Evolutionary conservation across 2,329 filamentous ascomycete genomes (phyloP).

Genomic region (Didymosphaeria variabile): DNA sequence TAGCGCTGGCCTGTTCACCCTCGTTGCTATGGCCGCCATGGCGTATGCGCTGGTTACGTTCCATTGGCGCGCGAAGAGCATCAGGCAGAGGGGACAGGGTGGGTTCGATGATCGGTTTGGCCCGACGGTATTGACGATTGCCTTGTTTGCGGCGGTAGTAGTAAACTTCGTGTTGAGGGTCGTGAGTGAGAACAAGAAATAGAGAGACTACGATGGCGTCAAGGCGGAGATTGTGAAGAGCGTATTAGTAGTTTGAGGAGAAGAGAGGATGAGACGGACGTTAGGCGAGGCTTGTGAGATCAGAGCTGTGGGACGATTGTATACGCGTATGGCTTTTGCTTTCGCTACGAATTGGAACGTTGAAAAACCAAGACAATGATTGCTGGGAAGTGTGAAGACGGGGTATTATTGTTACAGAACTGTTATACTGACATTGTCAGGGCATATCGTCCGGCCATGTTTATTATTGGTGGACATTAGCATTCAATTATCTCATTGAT

Average conservation of each 20-base stretch:
- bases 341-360: background rate
- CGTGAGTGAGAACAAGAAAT: conserved; percentile 34
- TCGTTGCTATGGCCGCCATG: conserved; percentile 95
- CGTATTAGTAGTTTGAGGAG: background rate
- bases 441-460: background rate
- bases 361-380: no score
- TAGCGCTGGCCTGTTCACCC: conserved; percentile 90
- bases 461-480: background rate
- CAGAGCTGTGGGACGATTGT: background rate
- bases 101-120: conserved; percentile 97
- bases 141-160: conserved; percentile 86
- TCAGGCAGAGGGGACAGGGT: conserved; percentile 87
- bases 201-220: background rate
- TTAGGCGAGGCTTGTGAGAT: conserved; percentile 4
- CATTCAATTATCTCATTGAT: conserved; percentile 4
- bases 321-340: conserved; percentile 3
- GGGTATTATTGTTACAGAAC: background rate
- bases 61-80: conserved; percentile 95
- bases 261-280: background rate
- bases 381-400: background rate
- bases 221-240: no score
- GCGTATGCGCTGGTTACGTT: conserved; percentile 94
- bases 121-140: conserved; percentile 87
- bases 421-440: conserved; percentile 3
- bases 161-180: conserved; percentile 86